phyloP scores from a whole-genome alignment of 1,139 yeast species.

The Candida dubliniensis region DNA sequence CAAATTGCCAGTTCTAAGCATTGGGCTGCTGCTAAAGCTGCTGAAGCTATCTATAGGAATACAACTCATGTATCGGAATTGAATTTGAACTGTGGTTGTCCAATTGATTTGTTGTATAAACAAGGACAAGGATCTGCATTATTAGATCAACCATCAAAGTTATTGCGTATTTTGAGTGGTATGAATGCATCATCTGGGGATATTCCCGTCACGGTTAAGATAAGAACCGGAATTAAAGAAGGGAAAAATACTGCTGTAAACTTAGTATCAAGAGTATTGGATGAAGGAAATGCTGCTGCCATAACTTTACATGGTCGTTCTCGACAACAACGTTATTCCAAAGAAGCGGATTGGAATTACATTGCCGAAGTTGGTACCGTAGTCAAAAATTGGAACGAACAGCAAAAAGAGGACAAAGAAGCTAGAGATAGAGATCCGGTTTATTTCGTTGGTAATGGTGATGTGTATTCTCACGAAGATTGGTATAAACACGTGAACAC shows the following conservation, averaged over 20 bases:
- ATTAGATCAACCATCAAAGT: conserved; percentile 82
- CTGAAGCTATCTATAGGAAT: conserved; percentile 68
- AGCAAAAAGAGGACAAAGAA: conserved; percentile 55
- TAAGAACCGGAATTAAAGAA: conserved; percentile 89
- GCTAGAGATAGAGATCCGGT: conserved; percentile 48
- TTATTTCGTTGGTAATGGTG: conserved; percentile 88
- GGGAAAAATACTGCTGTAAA: conserved; percentile 81
- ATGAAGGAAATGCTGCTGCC: conserved; percentile 83
- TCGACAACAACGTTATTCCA: conserved; percentile 91
- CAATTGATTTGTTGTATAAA: conserved; percentile 86
- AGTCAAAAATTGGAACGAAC: conserved; percentile 59
- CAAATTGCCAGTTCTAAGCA: conserved; percentile 91
- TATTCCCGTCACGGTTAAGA: conserved; percentile 86
- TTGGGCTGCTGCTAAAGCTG: conserved; percentile 92
- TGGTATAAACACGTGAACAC: conserved; percentile 77
- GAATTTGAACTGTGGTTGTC: conserved; percentile 95
- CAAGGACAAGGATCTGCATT: conserved; percentile 97
- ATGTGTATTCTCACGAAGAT: conserved; percentile 80
- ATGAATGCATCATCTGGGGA: conserved; percentile 90
- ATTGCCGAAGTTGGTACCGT: conserved; percentile 70
- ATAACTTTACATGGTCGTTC: conserved; percentile 95
- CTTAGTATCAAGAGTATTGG: conserved; percentile 66
- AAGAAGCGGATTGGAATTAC: conserved; percentile 91
- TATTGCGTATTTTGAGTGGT: conserved; percentile 75
- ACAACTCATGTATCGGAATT: conserved; percentile 66